Evolutionary conservation across 495 filamentous ascomycete genomes (phyloP).

Genomic region (Lichenothelia convexa): DNA sequence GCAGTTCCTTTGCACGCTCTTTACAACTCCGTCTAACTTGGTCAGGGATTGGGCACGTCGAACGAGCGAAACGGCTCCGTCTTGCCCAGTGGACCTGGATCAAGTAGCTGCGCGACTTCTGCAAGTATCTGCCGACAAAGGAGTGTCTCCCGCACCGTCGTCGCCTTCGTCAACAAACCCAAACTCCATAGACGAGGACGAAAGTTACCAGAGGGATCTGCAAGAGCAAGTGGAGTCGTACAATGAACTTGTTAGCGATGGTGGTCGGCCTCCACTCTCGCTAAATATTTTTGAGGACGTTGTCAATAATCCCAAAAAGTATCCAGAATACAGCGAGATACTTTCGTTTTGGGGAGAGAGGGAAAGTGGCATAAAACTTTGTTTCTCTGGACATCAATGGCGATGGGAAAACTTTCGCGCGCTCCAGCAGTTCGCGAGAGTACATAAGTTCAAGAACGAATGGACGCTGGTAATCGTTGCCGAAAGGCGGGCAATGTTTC

Average conservation of each 20-base stretch:
- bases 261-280: background rate
- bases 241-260: background rate
- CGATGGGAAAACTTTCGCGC: no score
- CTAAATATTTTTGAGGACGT: background rate
- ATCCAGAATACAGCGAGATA: background rate
- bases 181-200: background rate
- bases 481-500: no score
- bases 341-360: background rate
- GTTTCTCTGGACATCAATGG: no score
- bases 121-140: background rate
- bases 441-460: no score
- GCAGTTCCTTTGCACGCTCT: no score
- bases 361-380: no score
- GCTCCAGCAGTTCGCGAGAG: no score
- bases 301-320: background rate
- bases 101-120: background rate
- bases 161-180: background rate
- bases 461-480: no score
- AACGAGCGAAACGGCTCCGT: no score
- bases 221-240: background rate
- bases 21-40: no score
- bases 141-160: background rate
- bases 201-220: background rate
- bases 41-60: no score
- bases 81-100: background rate